phyloP scores from a whole-genome alignment of 345 rosid species.

The Pistacia atlantica region DNA sequence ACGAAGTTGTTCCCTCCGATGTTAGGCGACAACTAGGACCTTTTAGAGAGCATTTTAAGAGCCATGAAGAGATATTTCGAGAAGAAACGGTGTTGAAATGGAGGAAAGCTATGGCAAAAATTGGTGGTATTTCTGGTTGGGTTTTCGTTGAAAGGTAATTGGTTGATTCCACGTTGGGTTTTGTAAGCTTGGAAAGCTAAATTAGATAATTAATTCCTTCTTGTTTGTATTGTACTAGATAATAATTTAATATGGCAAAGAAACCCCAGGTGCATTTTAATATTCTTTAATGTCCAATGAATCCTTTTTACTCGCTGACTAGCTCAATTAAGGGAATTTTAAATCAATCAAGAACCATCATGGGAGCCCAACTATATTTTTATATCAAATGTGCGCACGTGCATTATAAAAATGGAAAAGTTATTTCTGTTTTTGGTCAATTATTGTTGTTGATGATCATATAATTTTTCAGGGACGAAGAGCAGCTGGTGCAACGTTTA shows the following conservation, averaged over 20 bases:
- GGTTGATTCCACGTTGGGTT: not conserved
- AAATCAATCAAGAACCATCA: too few species aligned
- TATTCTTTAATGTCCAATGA: not conserved
- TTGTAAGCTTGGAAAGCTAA: not conserved
- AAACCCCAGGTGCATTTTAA: not conserved
- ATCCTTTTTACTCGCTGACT: not conserved
- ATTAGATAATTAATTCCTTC: not conserved
- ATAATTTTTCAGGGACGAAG: too few species aligned
- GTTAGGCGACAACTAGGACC: slow-evolving; percentile 37
- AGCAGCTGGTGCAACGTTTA: too few species aligned
- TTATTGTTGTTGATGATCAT: too few species aligned
- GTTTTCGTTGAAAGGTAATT: slow-evolving; percentile 11
- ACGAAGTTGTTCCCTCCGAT: slow-evolving; percentile 35
- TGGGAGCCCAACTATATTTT: too few species aligned
- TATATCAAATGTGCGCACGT: too few species aligned
- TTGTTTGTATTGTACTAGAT: not conserved
- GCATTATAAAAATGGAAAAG: too few species aligned
- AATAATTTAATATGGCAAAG: not conserved
- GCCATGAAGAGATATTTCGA: slow-evolving; percentile 24
- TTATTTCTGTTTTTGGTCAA: too few species aligned
- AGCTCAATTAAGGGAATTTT: too few species aligned
- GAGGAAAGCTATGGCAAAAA: slow-evolving; percentile 45
- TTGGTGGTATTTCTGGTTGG: slow-evolving; percentile 43
- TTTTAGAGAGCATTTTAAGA: slow-evolving; percentile 34
- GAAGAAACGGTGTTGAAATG: slow-evolving; percentile 29